phyloP scores from a whole-genome alignment of 139 green algal genomes.

The Closterium sp. region DNA sequence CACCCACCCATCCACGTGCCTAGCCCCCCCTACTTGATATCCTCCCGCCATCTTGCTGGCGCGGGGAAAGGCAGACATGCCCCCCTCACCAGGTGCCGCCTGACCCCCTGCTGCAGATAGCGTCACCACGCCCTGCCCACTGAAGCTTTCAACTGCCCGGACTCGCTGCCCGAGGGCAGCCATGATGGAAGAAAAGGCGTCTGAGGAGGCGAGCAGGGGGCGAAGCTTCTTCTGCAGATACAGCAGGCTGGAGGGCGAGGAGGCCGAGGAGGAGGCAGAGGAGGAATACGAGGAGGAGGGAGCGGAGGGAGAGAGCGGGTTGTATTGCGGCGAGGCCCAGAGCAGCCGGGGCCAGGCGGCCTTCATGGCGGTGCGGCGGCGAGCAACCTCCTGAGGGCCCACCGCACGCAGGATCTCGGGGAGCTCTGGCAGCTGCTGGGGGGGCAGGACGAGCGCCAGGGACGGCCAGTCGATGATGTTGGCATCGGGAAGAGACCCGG shows the following conservation, averaged over 20 bases:
- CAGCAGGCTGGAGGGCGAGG: background rate
- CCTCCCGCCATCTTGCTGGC: background rate
- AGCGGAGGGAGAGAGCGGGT: background rate
- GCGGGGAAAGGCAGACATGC: background rate
- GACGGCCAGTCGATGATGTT: background rate
- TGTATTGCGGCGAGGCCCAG: background rate
- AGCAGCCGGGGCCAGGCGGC: background rate
- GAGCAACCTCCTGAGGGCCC: background rate
- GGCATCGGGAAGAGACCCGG: too few species aligned
- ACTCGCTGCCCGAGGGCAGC: background rate
- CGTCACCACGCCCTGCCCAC: background rate
- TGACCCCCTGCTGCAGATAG: background rate
- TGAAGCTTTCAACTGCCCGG: background rate
- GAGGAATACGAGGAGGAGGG: background rate
- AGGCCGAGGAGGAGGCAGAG: background rate
- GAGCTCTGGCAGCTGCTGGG: background rate
- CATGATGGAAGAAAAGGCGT: background rate
- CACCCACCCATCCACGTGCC: background rate
- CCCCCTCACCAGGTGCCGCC: background rate
- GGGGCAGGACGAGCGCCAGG: background rate
- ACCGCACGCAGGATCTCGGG: background rate
- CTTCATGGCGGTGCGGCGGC: background rate
- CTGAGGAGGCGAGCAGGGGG: background rate
- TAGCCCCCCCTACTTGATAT: background rate
- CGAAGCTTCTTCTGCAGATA: background rate